Evolutionary conservation across 108 stramenopile species (phyloP), one percentile per base, ranked within the genome.

Genomic region (Aureococcus anophagefferens): DNA sequence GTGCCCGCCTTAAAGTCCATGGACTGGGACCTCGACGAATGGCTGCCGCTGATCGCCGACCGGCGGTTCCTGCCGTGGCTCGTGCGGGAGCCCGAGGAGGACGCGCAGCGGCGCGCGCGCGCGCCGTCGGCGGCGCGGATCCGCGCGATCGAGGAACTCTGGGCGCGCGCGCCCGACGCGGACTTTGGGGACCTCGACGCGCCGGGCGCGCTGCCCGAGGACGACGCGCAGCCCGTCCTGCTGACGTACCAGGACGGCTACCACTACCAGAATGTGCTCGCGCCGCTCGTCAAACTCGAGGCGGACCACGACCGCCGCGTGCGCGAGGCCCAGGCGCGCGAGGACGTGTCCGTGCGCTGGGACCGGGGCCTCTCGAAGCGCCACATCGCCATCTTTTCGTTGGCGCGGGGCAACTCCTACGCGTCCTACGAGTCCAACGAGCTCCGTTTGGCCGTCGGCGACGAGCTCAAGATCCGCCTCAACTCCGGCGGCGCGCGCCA

Each of bases 251-350:
- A 97, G 64, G 96, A 99, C 73, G 98, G 96, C 32, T 97, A 92
- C 77, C 95, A 99, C 80, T 97, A 96, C 79, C 95, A 97, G 80
- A 96, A 96, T 81, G 80, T 99, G 40, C 67, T 99, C 40, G 98
- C 94, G 30, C 95, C 98, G 5, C 77, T 99, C 40, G 96, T 99
- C 33, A 93, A 99, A 76, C 83, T 95, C 67, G 98, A 99, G 83
- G 98, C 96, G 0, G 96, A 97, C 82, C 95, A 97, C 68, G 98
- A 99, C 81, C 89, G 89, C 40, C 0, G 21, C 21, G 7, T 1
- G 14, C 7, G 4, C 51, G 51, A 18, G 21, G 0, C 17, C 7
- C 17, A 59, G 51, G 17, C 51, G 0, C 17, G 25, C 7, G 51
- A 59, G 13, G 70, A 71, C 29, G 80, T 98, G 68, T 79, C 81